Evolutionary conservation across 1,284 basidiomycete genomes (phyloP), one percentile per base, ranked within the genome.

Genomic region (Melampsora larici-populina): DNA sequence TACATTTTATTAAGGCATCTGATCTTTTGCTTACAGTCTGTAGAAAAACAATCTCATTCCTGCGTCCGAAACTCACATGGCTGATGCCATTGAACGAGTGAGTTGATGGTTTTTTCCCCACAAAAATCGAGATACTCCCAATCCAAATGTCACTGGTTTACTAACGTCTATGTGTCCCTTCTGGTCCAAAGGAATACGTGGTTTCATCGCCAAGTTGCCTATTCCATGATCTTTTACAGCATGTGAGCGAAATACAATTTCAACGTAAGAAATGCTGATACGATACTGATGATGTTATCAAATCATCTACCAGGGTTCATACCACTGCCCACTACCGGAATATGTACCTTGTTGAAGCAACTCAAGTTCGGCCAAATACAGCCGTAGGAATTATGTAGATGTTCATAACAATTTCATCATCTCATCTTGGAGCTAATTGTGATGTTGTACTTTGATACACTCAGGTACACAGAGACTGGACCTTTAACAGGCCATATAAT

Each of bases 401-500:
- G 15, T 46, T 46, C 43, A 46, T 15, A 17, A 46, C 13, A 46
- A 3, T 15, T 15, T 46, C 13, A 1, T 4, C 11, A 46, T 46
- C 15, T 17, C 15, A 46, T 46, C 43, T 46, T 46, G 43, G 17
- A 46, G 43, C 15, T 46, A 15, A 46, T 46, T 4, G 15, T 46
- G 43, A 46, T 46, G 43, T 17, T 46, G 17, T 46, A 46, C 43
- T 46, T 46, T 46, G 43, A 46, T 46, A 15, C 43, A 4, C 43
- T 15, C 43, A 46, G 43, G 43, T 78, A 78, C 62, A 65, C 62
- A 31, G 46, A 65, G 40, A 11, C 55, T 13, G 92, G 92, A 81
- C 91, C 91, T 46, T 89, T 94, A 82, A 92, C 92, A 1, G 93
- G 93, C 17, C 93, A 95, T 84, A 90, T 92, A 26, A 81, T 82